These are phyloP conservation scores for Ogataea haglerorum DNA, from an alignment of 805 yeast species.

Conservation along the genomic window DNA sequence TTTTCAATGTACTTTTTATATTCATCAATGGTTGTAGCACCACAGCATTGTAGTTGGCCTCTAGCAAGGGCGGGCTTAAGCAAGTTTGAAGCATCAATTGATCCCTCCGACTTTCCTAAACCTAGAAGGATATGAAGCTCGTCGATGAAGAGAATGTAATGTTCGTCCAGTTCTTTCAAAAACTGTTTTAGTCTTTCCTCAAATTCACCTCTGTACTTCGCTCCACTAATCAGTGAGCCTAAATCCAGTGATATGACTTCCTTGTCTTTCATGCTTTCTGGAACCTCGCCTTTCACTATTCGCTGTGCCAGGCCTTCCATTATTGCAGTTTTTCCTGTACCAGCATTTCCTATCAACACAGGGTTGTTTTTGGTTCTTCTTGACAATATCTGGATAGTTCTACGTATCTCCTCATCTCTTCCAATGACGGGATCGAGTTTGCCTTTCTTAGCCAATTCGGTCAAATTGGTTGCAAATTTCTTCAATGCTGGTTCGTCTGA, in stretches of 20 bases:
- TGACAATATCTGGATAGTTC: slow-evolving; percentile 89
- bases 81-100: slow-evolving; percentile 92
- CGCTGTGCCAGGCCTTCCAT: slow-evolving; percentile 97
- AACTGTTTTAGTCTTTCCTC: slow-evolving; percentile 85
- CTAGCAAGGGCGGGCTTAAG: slow-evolving; percentile 92
- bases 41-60: slow-evolving; percentile 88
- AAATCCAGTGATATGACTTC: slow-evolving; percentile 79
- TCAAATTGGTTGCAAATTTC: slow-evolving; percentile 80
- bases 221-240: slow-evolving; percentile 89
- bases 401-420: slow-evolving; percentile 88
- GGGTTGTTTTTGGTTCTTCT: slow-evolving; percentile 95
- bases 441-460: slow-evolving; percentile 83
- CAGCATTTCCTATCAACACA: slow-evolving; percentile 91
- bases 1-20: slow-evolving; percentile 90
- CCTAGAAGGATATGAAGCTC: slow-evolving; percentile 89
- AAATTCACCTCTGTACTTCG: slow-evolving; percentile 94
- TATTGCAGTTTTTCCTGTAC: slow-evolving; percentile 96
- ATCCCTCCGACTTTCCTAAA: slow-evolving; percentile 88
- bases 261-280: slow-evolving; percentile 88
- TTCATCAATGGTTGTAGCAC: slow-evolving; percentile 95
- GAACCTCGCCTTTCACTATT: slow-evolving; percentile 87
- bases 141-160: slow-evolving; percentile 79
- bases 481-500: slow-evolving; percentile 73
- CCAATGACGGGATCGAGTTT: slow-evolving; percentile 96
- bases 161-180: slow-evolving; percentile 76